These are phyloP conservation scores for Trametes elegans DNA, from an alignment of 768 basidiomycete genomes.

Conservation along the genomic window DNA sequence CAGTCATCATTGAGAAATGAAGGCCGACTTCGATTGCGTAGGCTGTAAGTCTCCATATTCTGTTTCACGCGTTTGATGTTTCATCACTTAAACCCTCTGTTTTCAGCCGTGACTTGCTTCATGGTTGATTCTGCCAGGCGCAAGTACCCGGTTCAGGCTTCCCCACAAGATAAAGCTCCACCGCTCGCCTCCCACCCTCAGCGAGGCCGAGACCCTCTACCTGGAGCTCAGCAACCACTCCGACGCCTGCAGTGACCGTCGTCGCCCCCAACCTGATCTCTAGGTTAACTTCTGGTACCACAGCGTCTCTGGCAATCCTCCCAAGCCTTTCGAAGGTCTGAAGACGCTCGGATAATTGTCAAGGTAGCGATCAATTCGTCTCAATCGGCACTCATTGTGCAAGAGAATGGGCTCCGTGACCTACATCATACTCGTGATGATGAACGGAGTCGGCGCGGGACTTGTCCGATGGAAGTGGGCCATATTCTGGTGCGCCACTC, in stretches of 20 bases:
- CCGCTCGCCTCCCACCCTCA: not conserved
- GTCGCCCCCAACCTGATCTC: constrained; percentile 22
- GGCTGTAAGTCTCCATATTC: constrained; percentile 24
- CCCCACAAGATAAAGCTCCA: constrained; percentile 10
- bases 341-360: too few relatives aligned
- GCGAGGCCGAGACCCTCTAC: not conserved
- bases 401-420: too few relatives aligned
- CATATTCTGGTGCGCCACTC: too few relatives aligned
- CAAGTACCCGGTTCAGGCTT: not conserved
- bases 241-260: constrained; percentile 14
- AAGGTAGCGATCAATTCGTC: too few relatives aligned
- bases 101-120: constrained; percentile 32
- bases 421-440: too few relatives aligned
- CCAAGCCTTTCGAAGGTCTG: too few relatives aligned
- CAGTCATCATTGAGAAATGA: constrained; percentile 23
- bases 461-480: too few relatives aligned
- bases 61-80: constrained; percentile 27
- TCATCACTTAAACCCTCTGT: constrained; percentile 21
- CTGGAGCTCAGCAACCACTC: constrained; percentile 9
- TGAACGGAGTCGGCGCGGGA: too few relatives aligned
- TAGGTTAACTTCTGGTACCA: constrained; percentile 27
- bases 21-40: constrained; percentile 22
- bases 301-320: constrained; percentile 32
- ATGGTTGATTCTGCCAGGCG: constrained; percentile 26
- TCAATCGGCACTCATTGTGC: too few relatives aligned